Evolutionary conservation across 2,329 filamentous ascomycete species (phyloP).

Genomic region (Trichoderma sp.): DNA sequence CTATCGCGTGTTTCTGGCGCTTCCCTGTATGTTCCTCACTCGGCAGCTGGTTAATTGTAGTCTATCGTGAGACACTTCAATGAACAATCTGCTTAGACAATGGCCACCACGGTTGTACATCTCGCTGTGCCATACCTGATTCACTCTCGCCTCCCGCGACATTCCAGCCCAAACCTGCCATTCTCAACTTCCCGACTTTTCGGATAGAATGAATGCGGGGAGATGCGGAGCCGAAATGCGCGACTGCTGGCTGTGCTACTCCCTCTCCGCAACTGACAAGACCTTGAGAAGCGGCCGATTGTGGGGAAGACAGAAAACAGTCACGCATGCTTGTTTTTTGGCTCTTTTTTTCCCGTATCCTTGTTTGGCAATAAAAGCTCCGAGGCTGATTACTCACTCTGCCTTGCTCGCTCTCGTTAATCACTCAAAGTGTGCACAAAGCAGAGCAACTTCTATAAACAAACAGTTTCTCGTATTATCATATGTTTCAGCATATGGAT

Average conservation of each 20-base stretch:
- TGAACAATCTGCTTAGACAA: background rate
- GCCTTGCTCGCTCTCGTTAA: background rate
- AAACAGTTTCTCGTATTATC: background rate
- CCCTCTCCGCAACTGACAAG: conserved; percentile 26
- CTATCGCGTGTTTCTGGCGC: background rate
- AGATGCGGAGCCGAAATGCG: conserved; percentile 28
- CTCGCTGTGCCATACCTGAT: background rate
- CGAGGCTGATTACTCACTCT: background rate
- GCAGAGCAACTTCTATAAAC: background rate
- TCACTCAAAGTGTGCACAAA: no score
- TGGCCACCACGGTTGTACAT: background rate
- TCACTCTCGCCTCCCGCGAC: background rate
- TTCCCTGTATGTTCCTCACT: background rate
- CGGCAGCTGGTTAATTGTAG: background rate
- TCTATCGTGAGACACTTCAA: background rate
- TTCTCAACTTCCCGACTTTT: conserved; percentile 13
- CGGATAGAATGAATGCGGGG: conserved; percentile 24
- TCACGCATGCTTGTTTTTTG: conserved; percentile 16
- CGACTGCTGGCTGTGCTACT: background rate
- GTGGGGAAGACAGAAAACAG: conserved; percentile 24
- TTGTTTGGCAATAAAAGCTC: background rate
- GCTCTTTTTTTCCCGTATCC: conserved; percentile 3
- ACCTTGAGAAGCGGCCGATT: conserved; percentile 5
- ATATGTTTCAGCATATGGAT: background rate
- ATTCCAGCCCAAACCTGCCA: background rate